phyloP scores from a whole-genome alignment of 495 filamentous ascomycete genomes.

The Penicillium lagena region DNA sequence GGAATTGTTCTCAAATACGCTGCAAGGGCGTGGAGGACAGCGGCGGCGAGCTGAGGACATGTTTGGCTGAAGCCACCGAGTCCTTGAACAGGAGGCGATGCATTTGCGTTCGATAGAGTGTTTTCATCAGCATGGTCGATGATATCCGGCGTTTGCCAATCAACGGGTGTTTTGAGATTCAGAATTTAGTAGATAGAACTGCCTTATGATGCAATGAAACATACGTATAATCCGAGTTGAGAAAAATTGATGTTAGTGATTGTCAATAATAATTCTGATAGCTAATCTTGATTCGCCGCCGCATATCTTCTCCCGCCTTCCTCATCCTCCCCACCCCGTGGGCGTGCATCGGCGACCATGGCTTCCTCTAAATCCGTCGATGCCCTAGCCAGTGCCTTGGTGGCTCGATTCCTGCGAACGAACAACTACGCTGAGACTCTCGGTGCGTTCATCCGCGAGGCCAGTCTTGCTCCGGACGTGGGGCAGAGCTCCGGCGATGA shows the following conservation, averaged over 20 bases:
- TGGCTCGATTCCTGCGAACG: conserved; percentile 56
- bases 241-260: too few relatives aligned
- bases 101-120: conserved; percentile 1
- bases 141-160: conserved; percentile 10
- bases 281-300: too few relatives aligned
- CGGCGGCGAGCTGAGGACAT: conserved; percentile 46
- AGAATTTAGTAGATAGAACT: too few relatives aligned
- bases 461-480: conserved; percentile 43
- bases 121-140: conserved; percentile 8
- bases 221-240: too few relatives aligned
- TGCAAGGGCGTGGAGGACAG: conserved; percentile 43
- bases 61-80: conserved; percentile 30
- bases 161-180: too few relatives aligned
- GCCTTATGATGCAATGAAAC: too few relatives aligned
- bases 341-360: conserved; percentile 4
- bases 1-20: conserved; percentile 58
- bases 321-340: too few relatives aligned
- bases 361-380: conserved; percentile 14
- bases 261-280: too few relatives aligned
- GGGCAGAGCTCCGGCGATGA: conserved; percentile 36
- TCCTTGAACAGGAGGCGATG: too few relatives aligned
- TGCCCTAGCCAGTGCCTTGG: conserved; percentile 38
- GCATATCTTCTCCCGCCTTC: too few relatives aligned
- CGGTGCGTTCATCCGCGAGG: conserved; percentile 54
- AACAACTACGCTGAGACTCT: conserved; percentile 58